Base-by-base conservation (phyloP, 208 protist genomes). In the Blastocrithidia nonstop region DNA sequence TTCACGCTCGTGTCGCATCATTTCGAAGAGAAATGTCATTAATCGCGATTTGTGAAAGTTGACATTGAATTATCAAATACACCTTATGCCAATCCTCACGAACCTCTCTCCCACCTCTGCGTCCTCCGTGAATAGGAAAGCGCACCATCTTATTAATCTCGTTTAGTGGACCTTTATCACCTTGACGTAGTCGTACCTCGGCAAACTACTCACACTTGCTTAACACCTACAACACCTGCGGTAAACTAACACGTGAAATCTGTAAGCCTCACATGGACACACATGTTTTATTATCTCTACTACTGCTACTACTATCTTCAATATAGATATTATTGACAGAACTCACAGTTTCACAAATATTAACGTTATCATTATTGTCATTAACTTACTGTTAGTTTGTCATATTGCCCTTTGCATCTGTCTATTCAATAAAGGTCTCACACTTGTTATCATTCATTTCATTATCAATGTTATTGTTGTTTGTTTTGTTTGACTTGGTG, bases 31-130 rank as follows among this genome's bases (percentile, higher is more conserved):
- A 82, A 20, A 86, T 60, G 45, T 88, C 82, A 0, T 45, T 61
- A 29, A 90, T 42, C 9, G 61, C 17, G 13, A 77, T 38, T 7
- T 81, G 64, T 8, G 50, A 57, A 4, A 90, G 37, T n/a, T 81
- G 69, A 0, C 57, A 64, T 50, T 93, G 79, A 36, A 90, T 63
- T 7, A 93, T 63, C 6, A 93, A 55, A 52, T 79, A 90, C 6
- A 66, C 54, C 62, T 93, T 93, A 33, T 93, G 85, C 85, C 85
- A 93, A 32, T 87, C 63, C 50, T 93, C 80, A 1, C 73, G 65
- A 19, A 93, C 81, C 42, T 85, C 77, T 19, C 76, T 71, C 7
- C 77, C 73, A n/a, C 49, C 38, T 8, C 38, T 7, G 7, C 13
- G 17, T 8, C 13, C 8, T 8, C 38, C 38, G 17, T 77, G 66